Evolutionary conservation across 768 basidiomycete species (phyloP).

Genomic region (Leccinum longicurvipes): DNA sequence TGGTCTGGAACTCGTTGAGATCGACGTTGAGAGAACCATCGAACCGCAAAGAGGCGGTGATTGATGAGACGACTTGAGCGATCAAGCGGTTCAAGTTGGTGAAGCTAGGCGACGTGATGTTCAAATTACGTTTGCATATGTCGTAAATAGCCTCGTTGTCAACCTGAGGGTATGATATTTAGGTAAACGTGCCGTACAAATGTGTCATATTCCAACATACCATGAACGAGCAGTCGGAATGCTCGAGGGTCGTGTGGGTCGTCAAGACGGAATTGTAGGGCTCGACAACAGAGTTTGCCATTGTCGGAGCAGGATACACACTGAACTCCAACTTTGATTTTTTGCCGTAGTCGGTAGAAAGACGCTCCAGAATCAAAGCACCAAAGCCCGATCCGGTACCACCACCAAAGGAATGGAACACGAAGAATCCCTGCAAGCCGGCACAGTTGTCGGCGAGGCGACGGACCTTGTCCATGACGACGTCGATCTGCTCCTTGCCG

Average conservation of each 20-base stretch:
- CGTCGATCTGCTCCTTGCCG: constrained; percentile 97
- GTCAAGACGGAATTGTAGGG: constrained; percentile 97
- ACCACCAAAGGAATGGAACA: constrained; percentile 99
- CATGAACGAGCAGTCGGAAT: constrained; percentile 99
- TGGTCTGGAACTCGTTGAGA: constrained; percentile 98
- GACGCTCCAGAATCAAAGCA: constrained; percentile 90
- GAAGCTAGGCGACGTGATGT: constrained; percentile 84
- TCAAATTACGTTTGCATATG: constrained; percentile 86
- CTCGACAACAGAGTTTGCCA: constrained; percentile 94
- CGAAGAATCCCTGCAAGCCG: constrained; percentile 98
- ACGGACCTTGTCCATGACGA: constrained; percentile 93
- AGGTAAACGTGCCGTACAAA: constrained; percentile 2
- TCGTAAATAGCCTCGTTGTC: constrained; percentile 84
- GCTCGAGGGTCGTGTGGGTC: constrained; percentile 97
- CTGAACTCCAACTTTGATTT: constrained; percentile 99
- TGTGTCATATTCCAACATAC: constrained; percentile 37
- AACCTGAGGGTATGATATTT: constrained; percentile 37
- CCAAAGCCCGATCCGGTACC: constrained; percentile 99
- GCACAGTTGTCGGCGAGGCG: constrained; percentile 94
- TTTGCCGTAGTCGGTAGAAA: constrained; percentile 97
- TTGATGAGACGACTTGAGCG: constrained; percentile 96
- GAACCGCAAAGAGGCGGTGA: constrained; percentile 85
- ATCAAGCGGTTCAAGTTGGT: constrained; percentile 95
- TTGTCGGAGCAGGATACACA: constrained; percentile 91
- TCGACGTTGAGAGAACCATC: constrained; percentile 65